Evolutionary conservation across 345 rosid species (phyloP).

Genomic region (Clausena lansium): DNA sequence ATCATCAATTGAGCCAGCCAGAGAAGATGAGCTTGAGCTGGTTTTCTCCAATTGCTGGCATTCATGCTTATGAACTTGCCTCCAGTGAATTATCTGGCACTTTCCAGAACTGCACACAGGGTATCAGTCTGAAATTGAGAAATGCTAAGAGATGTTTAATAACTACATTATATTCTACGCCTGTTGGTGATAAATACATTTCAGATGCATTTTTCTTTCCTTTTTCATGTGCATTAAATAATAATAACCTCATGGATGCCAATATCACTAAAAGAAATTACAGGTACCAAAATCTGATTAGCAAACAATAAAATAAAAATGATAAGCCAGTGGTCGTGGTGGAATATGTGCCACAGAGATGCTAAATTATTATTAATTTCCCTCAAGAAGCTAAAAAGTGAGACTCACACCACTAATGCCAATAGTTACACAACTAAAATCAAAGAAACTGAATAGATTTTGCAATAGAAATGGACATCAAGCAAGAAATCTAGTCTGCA

Average conservation of each 20-base stretch:
- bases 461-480: neutral
- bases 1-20: conserved; percentile 37
- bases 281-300: neutral
- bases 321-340: neutral
- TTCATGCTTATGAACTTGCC: conserved; percentile 71
- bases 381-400: neutral
- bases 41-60: conserved; percentile 46
- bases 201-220: neutral
- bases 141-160: neutral
- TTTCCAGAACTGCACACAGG: conserved; percentile 68
- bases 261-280: neutral
- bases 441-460: conserved; percentile 1
- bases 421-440: neutral
- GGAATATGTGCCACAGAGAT: neutral
- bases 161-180: neutral
- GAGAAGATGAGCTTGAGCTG: conserved; percentile 43
- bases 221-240: neutral
- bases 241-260: neutral
- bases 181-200: neutral
- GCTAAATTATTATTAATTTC: neutral
- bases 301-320: neutral
- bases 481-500: neutral
- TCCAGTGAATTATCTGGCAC: conserved; percentile 97
- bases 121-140: conserved; percentile 11
- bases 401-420: neutral